Evolutionary conservation across 305 asterid species (phyloP).

Genomic region (Solanum hybrid): DNA sequence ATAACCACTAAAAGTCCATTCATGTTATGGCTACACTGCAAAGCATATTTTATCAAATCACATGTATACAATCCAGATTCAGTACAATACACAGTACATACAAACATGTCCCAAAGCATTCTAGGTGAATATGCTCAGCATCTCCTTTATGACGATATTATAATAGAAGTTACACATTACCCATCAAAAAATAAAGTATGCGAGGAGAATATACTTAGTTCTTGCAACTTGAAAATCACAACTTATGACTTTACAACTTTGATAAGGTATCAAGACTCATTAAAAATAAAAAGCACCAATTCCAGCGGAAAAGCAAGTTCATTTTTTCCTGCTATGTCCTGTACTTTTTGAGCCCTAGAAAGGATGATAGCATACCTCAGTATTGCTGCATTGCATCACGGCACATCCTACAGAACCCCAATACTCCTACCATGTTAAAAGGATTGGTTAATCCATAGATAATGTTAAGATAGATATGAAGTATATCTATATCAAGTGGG

Average conservation of each 20-base stretch:
- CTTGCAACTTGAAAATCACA: background rate
- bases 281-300: background rate
- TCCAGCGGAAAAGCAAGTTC: background rate
- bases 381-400: conserved; percentile 98
- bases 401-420: conserved; percentile 99
- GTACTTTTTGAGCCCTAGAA: background rate
- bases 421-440: conserved; percentile 56
- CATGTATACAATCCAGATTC: background rate
- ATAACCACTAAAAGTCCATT: background rate
- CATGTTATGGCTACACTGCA: background rate
- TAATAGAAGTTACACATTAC: background rate
- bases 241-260: background rate
- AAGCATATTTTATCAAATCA: background rate
- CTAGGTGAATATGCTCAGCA: background rate
- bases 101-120: background rate
- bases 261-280: background rate
- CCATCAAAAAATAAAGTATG: background rate
- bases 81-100: background rate
- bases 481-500: background rate
- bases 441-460: background rate
- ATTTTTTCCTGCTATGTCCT: background rate
- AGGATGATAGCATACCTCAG: conserved; percentile 53
- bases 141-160: background rate
- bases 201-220: background rate
- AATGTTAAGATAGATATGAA: background rate